phyloP scores from a whole-genome alignment of 164 flowering plant species.

The Vitis riparia region DNA sequence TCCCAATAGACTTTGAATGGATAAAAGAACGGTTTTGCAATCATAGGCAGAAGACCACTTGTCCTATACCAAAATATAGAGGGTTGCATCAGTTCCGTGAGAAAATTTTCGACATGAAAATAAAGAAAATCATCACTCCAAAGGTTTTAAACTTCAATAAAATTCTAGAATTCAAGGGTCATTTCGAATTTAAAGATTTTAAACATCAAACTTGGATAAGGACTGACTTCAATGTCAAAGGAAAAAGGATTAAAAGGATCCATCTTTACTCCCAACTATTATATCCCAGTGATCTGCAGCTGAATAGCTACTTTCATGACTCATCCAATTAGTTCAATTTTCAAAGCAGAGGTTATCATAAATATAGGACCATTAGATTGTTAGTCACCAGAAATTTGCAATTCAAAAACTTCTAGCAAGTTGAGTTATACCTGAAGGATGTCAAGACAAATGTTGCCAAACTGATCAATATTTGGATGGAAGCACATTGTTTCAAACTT shows the following conservation, averaged over 20 bases:
- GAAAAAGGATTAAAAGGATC: background rate
- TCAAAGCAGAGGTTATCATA: background rate
- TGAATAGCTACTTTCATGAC: background rate
- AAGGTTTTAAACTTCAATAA: slow-evolving; percentile 4
- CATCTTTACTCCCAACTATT: background rate
- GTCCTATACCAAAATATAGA: slow-evolving; percentile 37
- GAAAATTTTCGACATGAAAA: background rate
- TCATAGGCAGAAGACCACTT: slow-evolving; percentile 88
- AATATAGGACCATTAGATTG: background rate
- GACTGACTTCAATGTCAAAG: background rate
- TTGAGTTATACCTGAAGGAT: slow-evolving; percentile 61
- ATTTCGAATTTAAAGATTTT: background rate
- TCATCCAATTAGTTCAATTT: background rate
- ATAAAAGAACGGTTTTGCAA: slow-evolving; percentile 70
- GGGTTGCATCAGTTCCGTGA: background rate
- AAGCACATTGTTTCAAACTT: slow-evolving; percentile 76
- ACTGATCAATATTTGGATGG: slow-evolving; percentile 81
- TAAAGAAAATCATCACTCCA: background rate
- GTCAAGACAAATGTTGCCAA: slow-evolving; percentile 77
- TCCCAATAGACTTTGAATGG: slow-evolving; percentile 75
- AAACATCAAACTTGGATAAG: background rate
- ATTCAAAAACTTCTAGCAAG: background rate
- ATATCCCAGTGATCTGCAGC: background rate
- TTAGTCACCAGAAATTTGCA: background rate
- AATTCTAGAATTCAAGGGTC: background rate